Base-by-base conservation (phyloP, 1,139 yeast genomes). In the Blastobotrys arbuscula region DNA sequence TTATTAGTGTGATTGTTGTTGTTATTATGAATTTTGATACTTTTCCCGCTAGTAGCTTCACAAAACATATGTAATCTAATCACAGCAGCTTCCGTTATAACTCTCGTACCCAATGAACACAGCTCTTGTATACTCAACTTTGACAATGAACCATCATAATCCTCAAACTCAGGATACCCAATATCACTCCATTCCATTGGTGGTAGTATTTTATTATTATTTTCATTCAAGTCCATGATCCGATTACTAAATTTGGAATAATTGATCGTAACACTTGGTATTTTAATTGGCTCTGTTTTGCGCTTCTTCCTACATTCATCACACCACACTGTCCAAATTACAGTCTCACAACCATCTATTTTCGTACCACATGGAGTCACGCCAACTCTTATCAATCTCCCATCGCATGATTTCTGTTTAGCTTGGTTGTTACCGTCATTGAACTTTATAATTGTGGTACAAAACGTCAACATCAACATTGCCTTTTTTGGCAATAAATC, bases 131-230 rank as follows among this genome's bases (percentile, higher is more conserved):
- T 9, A 3, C 13, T 28, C 13, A 28, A 28, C 10, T 28, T 28
- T 28, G 10, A 12, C 13, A 28, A 28, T 28, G 31, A 28, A 5
- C 31, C 31, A 12, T 28, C 31, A 5, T n/a, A 12, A 12, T 28
- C 31, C 15, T 41, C 38, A n/a, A 41, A 33, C 18, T 41, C 44
- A 21, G 38, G 38, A 19, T 31, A 41, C 31, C 44, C 44, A 2
- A 28, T n/a, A 10, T n/a, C 30, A 2, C 16, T 3, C 44, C 44
- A 41, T 12, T 41, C 24, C 15, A 41, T 33, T n/a, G 30, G 24
- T 19, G 44, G 44, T 12, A 20, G 7, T 20, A 3, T 35, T 6
- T 3, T 20, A 35, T 5, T 28, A 28, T 28, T 4, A 28, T 28
- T 4, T 24, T 24, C 28, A 24, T 10, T 28, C 10, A 12, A 12